Percentiles rank a stretch among this genome's conserved stretches.
Conservation (phyloP, 495 filamentous ascomycete genomes). For the Penicillium salamii region DNA sequence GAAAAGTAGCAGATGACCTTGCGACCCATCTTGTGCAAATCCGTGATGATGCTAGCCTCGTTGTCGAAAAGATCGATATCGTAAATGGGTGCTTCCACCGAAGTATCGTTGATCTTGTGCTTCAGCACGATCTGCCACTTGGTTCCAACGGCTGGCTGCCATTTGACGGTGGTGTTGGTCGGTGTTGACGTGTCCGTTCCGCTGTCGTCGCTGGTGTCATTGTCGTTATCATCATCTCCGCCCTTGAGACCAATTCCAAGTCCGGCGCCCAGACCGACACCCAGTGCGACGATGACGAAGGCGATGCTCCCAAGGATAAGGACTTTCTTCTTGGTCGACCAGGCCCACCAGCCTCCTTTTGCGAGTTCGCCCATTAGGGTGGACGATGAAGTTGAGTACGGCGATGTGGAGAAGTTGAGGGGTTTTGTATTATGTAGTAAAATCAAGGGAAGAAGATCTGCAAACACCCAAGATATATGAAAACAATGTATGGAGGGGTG, state of each 20-base stretch:
- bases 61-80: conserved; percentile 64
- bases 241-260: conserved; percentile 42
- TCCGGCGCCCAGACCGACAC: conserved; percentile 52
- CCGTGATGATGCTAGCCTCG: conserved; percentile 36
- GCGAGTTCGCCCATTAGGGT: conserved; percentile 1
- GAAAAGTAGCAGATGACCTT: conserved; percentile 75
- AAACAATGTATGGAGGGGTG: background rate
- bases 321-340: conserved; percentile 40
- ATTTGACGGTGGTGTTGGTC: conserved; percentile 34
- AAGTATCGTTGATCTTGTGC: conserved; percentile 41
- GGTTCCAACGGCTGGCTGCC: conserved; percentile 47
- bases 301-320: conserved; percentile 24
- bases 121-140: conserved; percentile 57
- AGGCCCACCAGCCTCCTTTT: conserved; percentile 29
- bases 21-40: conserved; percentile 45
- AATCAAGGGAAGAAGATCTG: background rate
- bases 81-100: conserved; percentile 49
- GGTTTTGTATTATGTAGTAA: background rate
- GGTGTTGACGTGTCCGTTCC: conserved; percentile 16
- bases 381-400: background rate
- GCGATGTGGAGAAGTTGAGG: background rate
- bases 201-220: conserved; percentile 16
- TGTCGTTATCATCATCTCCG: conserved; percentile 10
- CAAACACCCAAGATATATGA: background rate
- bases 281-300: conserved; percentile 45